Evolutionary conservation across 257 asterid genomes (phyloP).

Genomic region (Mentha longifolia): DNA sequence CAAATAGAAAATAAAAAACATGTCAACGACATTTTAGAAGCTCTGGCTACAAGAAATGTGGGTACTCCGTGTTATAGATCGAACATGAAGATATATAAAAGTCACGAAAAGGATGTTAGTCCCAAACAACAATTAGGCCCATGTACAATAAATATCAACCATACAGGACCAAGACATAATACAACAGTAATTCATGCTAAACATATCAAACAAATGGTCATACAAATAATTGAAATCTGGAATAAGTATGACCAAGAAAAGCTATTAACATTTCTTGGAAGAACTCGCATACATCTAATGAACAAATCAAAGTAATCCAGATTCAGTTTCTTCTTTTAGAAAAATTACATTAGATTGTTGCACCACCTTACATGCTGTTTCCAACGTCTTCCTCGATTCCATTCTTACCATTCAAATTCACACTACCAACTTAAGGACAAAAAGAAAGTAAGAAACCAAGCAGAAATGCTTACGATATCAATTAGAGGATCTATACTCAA

Average conservation of each 20-base stretch:
- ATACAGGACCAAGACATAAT: slow-evolving; percentile 16
- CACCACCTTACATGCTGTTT: slow-evolving; percentile 8
- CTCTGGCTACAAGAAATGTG: slow-evolving; percentile 11
- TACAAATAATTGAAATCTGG: slow-evolving; percentile 7
- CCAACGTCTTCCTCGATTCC: slow-evolving; percentile 3
- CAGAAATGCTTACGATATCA: slow-evolving; percentile 13
- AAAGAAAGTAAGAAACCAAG: slow-evolving; percentile 14
- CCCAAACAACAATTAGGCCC: neutral
- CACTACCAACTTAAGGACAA: slow-evolving; percentile 4
- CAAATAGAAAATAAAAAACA: slow-evolving; percentile 24
- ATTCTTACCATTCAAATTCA: slow-evolving; percentile 27
- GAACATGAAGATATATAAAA: no score
- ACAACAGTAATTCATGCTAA: neutral
- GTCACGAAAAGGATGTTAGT: no score
- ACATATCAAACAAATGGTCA: slow-evolving; percentile 21
- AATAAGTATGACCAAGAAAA: neutral
- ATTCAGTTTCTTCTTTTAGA: slow-evolving; percentile 23
- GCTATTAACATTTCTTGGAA: neutral
- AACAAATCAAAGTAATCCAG: neutral
- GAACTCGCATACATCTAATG: slow-evolving; percentile 8
- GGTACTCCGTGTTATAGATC: neutral
- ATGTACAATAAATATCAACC: neutral
- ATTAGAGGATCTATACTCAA: slow-evolving; percentile 1
- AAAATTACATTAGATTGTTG: neutral
- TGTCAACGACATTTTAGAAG: slow-evolving; percentile 18